These are phyloP conservation scores for Quercus alba DNA, from an alignment of 306 rosid genomes.

Conservation along the genomic window DNA sequence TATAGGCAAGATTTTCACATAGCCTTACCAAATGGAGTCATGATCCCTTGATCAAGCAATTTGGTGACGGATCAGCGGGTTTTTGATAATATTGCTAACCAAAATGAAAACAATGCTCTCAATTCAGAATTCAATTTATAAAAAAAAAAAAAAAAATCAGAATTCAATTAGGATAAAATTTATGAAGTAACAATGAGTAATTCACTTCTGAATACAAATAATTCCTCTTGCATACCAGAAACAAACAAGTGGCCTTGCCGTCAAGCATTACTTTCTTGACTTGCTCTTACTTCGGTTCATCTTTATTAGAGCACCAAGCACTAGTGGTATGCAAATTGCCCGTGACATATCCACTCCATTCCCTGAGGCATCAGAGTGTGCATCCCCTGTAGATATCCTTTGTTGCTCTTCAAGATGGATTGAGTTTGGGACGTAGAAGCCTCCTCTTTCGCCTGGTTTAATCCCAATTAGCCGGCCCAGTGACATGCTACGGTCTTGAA, in stretches of 20 bases:
- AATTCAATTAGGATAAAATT: background rate
- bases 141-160: background rate
- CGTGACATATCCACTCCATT: constrained; percentile 25
- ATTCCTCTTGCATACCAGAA: background rate
- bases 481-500: constrained; percentile 68
- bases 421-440: constrained; percentile 38
- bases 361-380: constrained; percentile 27
- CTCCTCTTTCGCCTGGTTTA: constrained; percentile 43
- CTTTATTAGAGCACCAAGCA: constrained; percentile 44
- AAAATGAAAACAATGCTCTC: background rate
- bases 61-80: background rate
- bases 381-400: constrained; percentile 13
- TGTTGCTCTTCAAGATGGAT: constrained; percentile 34
- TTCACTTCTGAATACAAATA: constrained; percentile 9
- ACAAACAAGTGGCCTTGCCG: background rate
- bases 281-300: constrained; percentile 39
- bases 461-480: constrained; percentile 73
- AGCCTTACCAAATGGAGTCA: background rate
- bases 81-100: no score
- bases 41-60: background rate
- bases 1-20: background rate
- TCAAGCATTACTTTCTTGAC: constrained; percentile 31
- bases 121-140: background rate
- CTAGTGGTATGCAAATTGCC: constrained; percentile 49
- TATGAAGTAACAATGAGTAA: background rate